phyloP scores from a whole-genome alignment of 257 asterid species.

The Nicotiana tomentosiformis region DNA sequence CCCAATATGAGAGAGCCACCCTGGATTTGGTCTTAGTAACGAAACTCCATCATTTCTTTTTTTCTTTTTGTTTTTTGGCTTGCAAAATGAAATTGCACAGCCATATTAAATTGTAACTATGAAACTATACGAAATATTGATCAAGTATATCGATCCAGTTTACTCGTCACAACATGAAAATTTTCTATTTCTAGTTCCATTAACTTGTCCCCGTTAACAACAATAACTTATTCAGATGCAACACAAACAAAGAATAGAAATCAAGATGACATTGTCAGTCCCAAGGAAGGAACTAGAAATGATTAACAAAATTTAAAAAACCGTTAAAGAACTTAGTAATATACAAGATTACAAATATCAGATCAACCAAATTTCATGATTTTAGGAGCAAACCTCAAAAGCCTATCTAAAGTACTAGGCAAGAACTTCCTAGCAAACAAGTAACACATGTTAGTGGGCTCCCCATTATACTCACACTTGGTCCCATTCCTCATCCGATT shows the following conservation, averaged over 20 bases:
- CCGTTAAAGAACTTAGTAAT: not conserved
- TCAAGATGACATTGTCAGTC: not conserved
- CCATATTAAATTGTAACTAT: too few relatives aligned
- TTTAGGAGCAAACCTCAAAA: conserved; percentile 48
- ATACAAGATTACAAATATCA: not conserved
- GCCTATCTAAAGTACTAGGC: conserved; percentile 39
- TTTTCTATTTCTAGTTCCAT: not conserved
- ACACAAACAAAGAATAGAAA: not conserved
- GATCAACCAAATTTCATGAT: conserved; percentile 27
- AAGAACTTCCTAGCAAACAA: conserved; percentile 78
- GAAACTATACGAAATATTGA: too few relatives aligned
- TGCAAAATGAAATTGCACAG: too few relatives aligned
- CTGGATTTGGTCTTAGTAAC: too few relatives aligned
- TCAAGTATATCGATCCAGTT: not conserved
- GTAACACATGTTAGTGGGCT: conserved; percentile 36
- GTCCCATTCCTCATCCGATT: conserved; percentile 29
- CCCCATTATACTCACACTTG: conserved; percentile 51
- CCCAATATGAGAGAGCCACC: too few relatives aligned
- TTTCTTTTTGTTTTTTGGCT: too few relatives aligned
- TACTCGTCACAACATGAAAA: not conserved
- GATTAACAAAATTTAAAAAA: not conserved
- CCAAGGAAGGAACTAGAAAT: not conserved
- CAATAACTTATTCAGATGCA: not conserved
- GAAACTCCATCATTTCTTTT: too few relatives aligned
- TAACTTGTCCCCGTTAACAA: not conserved